phyloP scores from a whole-genome alignment of 2,329 filamentous ascomycete species.

The Pseudodiploospora longispora region DNA sequence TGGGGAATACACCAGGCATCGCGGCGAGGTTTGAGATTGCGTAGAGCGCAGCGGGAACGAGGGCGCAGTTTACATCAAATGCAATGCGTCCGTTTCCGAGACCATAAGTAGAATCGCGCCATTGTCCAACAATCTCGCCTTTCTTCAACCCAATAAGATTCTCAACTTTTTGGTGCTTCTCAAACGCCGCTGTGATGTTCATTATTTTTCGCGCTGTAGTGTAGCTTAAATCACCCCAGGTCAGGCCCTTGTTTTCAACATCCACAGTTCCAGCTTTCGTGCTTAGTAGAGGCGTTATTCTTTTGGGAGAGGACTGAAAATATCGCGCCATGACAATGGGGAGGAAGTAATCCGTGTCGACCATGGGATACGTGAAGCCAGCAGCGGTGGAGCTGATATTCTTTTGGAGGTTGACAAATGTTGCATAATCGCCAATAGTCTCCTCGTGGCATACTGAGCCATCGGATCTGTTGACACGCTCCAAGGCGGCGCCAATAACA shows the following conservation, averaged over 20 bases:
- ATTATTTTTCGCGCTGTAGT: constrained; percentile 52
- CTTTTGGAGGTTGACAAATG: constrained; percentile 47
- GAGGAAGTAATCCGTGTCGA: constrained; percentile 56
- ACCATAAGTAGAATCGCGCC: constrained; percentile 54
- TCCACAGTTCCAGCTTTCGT: constrained; percentile 35
- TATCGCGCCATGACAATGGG: constrained; percentile 51
- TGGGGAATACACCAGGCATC: constrained; percentile 39
- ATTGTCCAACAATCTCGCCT: constrained; percentile 49
- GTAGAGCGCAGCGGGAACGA: constrained; percentile 52
- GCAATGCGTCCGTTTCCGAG: constrained; percentile 55
- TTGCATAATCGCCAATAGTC: constrained; percentile 57
- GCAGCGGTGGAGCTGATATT: constrained; percentile 44
- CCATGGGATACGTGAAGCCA: constrained; percentile 51
- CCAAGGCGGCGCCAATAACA: constrained; percentile 51
- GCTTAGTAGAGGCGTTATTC: constrained; percentile 2
- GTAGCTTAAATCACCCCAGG: constrained; percentile 42
- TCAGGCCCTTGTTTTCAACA: constrained; percentile 41
- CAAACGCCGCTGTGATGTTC: constrained; percentile 45
- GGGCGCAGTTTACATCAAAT: constrained; percentile 56
- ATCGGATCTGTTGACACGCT: constrained; percentile 51
- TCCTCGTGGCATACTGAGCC: constrained; percentile 58
- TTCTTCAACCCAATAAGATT: constrained; percentile 53
- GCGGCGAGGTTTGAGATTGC: constrained; percentile 46
- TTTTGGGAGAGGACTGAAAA: constrained; percentile 30
- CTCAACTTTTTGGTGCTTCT: constrained; percentile 37